These are phyloP conservation scores for Trichoderma reesei DNA, from an alignment of 495 filamentous ascomycete genomes.

Conservation along the genomic window DNA sequence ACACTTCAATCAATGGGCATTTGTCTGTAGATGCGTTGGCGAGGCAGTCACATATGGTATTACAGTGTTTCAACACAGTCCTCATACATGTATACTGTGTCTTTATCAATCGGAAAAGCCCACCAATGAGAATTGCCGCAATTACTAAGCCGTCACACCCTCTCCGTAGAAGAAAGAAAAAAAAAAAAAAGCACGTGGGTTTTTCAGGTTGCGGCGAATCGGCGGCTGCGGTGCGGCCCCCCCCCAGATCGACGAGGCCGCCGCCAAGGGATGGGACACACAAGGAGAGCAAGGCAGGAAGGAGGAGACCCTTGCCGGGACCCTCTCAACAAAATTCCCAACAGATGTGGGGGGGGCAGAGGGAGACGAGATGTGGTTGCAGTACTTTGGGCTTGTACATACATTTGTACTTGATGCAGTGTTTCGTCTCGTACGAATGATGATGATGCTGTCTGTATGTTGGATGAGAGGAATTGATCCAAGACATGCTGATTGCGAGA, in stretches of 20 bases:
- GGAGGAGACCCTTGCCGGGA: background rate
- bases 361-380: background rate
- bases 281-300: background rate
- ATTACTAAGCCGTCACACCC: background rate
- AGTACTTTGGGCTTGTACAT: background rate
- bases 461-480: no score
- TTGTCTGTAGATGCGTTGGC: no score
- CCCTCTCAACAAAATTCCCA: constrained; percentile 5
- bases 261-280: background rate
- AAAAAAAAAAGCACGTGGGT: background rate
- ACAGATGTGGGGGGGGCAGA: constrained; percentile 5
- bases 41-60: no score
- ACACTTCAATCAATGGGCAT: no score
- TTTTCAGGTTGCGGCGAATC: constrained; percentile 5
- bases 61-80: no score
- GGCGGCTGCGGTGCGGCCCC: no score
- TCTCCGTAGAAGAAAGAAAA: background rate
- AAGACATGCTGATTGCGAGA: no score
- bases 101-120: no score
- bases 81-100: no score
- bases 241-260: constrained; percentile 2
- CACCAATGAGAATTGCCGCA: no score
- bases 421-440: background rate
- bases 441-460: background rate
- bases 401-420: background rate